Conservation (phyloP, 208 protist genomes). For the Angomonas deanei region DNA sequence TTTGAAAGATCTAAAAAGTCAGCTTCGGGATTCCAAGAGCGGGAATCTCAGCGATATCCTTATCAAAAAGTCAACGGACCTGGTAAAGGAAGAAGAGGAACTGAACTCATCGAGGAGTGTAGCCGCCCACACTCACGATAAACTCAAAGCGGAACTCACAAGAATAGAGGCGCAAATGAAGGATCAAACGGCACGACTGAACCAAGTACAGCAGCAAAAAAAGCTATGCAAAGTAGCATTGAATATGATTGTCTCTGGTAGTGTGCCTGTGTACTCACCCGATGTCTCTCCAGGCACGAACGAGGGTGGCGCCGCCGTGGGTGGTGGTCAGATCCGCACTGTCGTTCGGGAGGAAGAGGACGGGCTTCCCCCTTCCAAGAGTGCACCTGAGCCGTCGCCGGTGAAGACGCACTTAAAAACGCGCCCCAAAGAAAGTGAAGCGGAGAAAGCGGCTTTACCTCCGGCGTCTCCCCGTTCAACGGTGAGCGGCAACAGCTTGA, state of each 20-base stretch:
- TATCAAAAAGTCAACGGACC: constrained; percentile 42
- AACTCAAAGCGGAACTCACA: constrained; percentile 67
- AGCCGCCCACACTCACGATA: constrained; percentile 61
- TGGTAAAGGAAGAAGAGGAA: constrained; percentile 69
- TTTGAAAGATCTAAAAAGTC: constrained; percentile 35
- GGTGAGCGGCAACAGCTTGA: constrained; percentile 38
- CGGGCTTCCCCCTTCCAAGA: constrained; percentile 23
- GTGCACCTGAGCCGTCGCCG: constrained; percentile 26
- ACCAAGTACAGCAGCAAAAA: constrained; percentile 64
- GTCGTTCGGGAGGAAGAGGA: constrained; percentile 22
- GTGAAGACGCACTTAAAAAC: constrained; percentile 19
- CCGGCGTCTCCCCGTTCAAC: constrained; percentile 6
- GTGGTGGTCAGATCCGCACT: background rate
- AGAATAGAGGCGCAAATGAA: constrained; percentile 78
- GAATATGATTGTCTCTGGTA: constrained; percentile 58
- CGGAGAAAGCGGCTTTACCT: background rate
- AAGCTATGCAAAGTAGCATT: constrained; percentile 69
- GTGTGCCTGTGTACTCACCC: constrained; percentile 33
- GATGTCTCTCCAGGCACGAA: background rate
- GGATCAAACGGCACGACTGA: constrained; percentile 42
- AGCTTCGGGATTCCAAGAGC: constrained; percentile 9
- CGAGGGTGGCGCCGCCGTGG: background rate
- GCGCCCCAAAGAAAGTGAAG: background rate
- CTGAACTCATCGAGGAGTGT: constrained; percentile 38
- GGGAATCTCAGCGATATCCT: constrained; percentile 51